Conservation (phyloP, 2,329 filamentous ascomycete genomes). For the Colletotrichum sansevieriae region DNA sequence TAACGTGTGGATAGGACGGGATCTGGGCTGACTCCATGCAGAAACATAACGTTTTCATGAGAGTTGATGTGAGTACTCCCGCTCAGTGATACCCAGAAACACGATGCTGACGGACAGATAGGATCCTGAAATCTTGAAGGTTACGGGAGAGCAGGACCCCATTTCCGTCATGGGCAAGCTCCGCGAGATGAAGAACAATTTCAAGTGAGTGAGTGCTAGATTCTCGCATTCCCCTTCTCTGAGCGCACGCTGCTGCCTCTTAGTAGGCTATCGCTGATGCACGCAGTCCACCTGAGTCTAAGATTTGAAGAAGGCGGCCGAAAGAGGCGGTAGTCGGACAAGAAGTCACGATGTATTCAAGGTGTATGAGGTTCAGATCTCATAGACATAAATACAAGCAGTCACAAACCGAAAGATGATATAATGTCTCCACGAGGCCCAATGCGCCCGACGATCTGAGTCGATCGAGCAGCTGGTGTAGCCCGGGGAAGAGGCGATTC, state of each 20-base stretch:
- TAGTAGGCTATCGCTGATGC: neutral
- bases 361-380: no score
- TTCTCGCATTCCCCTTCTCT: neutral
- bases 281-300: conserved; percentile 49
- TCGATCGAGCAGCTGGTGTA: conserved; percentile 41
- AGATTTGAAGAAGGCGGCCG: conserved; percentile 47
- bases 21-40: conserved; percentile 51
- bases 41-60: conserved; percentile 98
- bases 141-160: conserved; percentile 83
- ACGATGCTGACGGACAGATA: conserved; percentile 51
- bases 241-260: neutral
- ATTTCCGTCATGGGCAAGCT: conserved; percentile 87
- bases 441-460: conserved; percentile 46
- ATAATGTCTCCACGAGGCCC: conserved; percentile 44
- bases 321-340: neutral
- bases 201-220: conserved; percentile 66
- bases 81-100: no score
- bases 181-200: conserved; percentile 90
- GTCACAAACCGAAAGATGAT: neutral
- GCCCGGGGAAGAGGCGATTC: conserved; percentile 42
- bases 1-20: no score
- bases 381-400: neutral
- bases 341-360: no score
- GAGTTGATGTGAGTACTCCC: conserved; percentile 73
- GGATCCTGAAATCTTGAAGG: conserved; percentile 87